Percentiles rank a stretch among this genome's conserved stretches.
Evolutionary conservation across 139 green algal species (phyloP).

Genomic region (Chlorella ohadii): DNA sequence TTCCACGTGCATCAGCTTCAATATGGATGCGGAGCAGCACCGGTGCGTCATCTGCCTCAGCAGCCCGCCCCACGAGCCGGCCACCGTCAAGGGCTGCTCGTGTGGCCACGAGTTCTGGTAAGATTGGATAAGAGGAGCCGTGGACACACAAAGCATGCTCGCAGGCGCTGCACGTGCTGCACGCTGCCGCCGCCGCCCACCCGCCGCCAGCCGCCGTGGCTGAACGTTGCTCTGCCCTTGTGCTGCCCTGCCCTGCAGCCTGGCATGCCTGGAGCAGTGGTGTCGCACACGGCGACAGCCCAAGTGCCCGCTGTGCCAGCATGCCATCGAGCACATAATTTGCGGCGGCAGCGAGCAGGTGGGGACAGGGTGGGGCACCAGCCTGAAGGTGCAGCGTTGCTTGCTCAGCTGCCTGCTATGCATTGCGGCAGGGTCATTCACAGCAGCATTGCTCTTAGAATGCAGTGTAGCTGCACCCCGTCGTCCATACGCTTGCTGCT

Average conservation of each 20-base stretch:
- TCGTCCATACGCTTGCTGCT: no score
- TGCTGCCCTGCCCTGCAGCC: neutral
- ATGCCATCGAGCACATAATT: conserved; percentile 4
- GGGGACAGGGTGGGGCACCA: neutral
- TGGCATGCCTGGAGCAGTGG: conserved; percentile 23
- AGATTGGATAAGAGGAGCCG: neutral
- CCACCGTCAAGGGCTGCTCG: neutral
- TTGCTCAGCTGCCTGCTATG: neutral
- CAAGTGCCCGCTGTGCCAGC: conserved; percentile 23
- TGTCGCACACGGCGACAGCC: conserved; percentile 19
- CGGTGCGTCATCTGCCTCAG: neutral
- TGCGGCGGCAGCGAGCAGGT: conserved; percentile 7
- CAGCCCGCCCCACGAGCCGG: neutral
- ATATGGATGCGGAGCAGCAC: neutral
- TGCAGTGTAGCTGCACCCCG: no score
- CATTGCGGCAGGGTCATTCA: no score
- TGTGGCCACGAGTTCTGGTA: conserved; percentile 10
- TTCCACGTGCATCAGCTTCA: no score
- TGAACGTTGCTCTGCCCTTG: neutral
- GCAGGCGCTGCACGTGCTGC: no score
- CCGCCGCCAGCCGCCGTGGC: neutral
- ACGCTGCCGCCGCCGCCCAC: no score
- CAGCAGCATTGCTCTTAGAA: no score
- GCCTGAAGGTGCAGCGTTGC: no score
- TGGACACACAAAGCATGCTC: no score